These are phyloP conservation scores for Metarhizium album DNA, from an alignment of 2,329 filamentous ascomycete species.

Conservation along the genomic window DNA sequence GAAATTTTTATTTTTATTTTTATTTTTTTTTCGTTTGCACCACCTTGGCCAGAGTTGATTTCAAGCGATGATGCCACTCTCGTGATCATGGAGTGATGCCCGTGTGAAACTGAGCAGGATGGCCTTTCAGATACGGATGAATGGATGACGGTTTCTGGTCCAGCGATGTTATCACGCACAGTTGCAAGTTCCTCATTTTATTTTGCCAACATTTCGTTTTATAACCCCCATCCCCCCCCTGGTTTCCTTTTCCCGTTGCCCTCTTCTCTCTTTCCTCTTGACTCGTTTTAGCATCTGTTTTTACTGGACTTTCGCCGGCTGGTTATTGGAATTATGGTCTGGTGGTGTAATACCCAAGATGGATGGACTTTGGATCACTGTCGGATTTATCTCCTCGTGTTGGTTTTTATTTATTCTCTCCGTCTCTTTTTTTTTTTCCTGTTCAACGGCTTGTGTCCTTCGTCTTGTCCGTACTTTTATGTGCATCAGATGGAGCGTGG, in stretches of 20 bases:
- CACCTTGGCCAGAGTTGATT: too few relatives aligned
- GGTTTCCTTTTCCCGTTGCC: not conserved
- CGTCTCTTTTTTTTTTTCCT: constrained; percentile 9
- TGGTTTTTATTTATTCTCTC: constrained; percentile 11
- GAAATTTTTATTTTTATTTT: not conserved
- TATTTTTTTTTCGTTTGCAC: not conserved
- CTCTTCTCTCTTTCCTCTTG: not conserved
- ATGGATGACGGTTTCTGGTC: not conserved
- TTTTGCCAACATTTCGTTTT: not conserved
- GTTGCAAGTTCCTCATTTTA: constrained; percentile 1
- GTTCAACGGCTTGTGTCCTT: constrained; percentile 3
- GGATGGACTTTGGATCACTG: constrained; percentile 3
- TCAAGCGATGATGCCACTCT: too few relatives aligned
- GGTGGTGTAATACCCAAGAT: constrained; percentile 8
- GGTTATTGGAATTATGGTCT: not conserved
- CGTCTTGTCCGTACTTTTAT: constrained; percentile 5
- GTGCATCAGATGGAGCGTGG: constrained; percentile 8
- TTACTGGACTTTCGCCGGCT: not conserved
- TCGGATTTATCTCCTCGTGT: constrained; percentile 1
- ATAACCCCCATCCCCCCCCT: not conserved
- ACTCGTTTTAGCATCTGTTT: constrained; percentile 2
- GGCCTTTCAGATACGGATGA: constrained; percentile 4
- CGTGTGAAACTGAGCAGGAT: not conserved
- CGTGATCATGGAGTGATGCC: too few relatives aligned
- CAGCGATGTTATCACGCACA: not conserved